phyloP scores from a whole-genome alignment of 2,329 filamentous ascomycete genomes.

The Colletotrichum lupini region DNA sequence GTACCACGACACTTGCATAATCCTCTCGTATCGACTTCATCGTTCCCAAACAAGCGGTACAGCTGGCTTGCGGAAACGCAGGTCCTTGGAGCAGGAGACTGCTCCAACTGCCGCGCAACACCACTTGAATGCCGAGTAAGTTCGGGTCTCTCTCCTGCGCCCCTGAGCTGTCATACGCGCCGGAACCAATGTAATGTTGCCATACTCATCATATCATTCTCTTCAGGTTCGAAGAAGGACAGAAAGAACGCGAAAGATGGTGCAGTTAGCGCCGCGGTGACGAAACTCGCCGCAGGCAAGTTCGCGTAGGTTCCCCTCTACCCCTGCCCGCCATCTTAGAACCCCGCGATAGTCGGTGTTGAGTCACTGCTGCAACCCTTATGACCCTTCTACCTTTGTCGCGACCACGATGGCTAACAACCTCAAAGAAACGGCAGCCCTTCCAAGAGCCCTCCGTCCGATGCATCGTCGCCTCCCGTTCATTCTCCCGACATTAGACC shows the following conservation, averaged over 20 bases:
- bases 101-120: conserved; percentile 37
- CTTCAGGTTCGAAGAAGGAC: conserved; percentile 60
- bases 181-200: background rate
- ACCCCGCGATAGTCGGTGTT: conserved; percentile 38
- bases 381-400: conserved; percentile 39
- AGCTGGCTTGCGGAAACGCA: conserved; percentile 36
- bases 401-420: conserved; percentile 27
- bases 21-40: background rate
- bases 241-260: conserved; percentile 66
- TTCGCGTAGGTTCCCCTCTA: conserved; percentile 56
- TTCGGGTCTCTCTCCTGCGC: conserved; percentile 2
- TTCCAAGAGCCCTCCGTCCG: conserved; percentile 45
- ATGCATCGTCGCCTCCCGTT: conserved; percentile 51
- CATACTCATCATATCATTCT: conserved; percentile 3
- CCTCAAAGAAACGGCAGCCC: conserved; percentile 44
- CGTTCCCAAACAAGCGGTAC: conserved; percentile 9
- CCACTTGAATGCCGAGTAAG: conserved; percentile 38
- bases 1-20: background rate
- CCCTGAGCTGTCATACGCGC: background rate
- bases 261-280: conserved; percentile 64
- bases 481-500: conserved; percentile 60
- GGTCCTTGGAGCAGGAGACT: conserved; percentile 35
- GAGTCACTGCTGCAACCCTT: conserved; percentile 39
- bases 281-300: conserved; percentile 62
- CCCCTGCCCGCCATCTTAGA: conserved; percentile 13